Evolutionary conservation across 495 filamentous ascomycete genomes (phyloP).

Genomic region (Trichoderma reesei): DNA sequence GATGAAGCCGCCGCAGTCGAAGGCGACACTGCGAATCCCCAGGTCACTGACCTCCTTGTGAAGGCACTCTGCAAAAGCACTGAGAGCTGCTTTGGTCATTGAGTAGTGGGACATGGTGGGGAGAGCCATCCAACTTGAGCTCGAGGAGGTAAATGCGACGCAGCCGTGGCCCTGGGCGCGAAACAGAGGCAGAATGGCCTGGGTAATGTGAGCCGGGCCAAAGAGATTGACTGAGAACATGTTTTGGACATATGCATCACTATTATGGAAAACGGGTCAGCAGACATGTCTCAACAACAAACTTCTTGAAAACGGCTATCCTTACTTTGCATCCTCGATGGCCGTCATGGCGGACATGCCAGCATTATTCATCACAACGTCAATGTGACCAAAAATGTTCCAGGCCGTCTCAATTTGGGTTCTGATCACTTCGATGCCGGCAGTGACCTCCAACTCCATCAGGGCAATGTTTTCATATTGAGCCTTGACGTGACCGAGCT

Average conservation of each 20-base stretch:
- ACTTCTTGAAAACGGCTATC: background rate
- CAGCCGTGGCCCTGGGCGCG: slow-evolving; percentile 17
- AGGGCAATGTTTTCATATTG: slow-evolving; percentile 16
- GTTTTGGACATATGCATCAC: slow-evolving; percentile 27
- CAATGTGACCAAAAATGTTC: slow-evolving; percentile 20
- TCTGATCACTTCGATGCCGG: slow-evolving; percentile 16
- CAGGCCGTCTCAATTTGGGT: slow-evolving; percentile 10
- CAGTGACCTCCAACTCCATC: slow-evolving; percentile 34
- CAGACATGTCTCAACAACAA: background rate
- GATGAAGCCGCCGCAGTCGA: slow-evolving; percentile 21
- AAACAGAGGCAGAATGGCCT: slow-evolving; percentile 22
- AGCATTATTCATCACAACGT: slow-evolving; percentile 26
- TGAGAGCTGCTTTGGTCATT: slow-evolving; percentile 37
- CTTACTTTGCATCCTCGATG: slow-evolving; percentile 20
- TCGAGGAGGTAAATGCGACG: slow-evolving; percentile 21
- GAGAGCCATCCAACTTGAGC: slow-evolving; percentile 35
- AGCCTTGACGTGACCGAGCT: slow-evolving; percentile 15
- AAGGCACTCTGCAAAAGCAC: slow-evolving; percentile 27
- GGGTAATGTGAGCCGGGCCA: slow-evolving; percentile 25
- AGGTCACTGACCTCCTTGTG: slow-evolving; percentile 17
- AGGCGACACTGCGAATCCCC: slow-evolving; percentile 16
- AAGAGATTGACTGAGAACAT: slow-evolving; percentile 33
- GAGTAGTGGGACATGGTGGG: slow-evolving; percentile 30
- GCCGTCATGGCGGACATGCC: slow-evolving; percentile 19
- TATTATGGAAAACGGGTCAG: slow-evolving; percentile 6